Evolutionary conservation across 1,284 basidiomycete species (phyloP).

Genomic region (Cutaneotrichosporon sp.): DNA sequence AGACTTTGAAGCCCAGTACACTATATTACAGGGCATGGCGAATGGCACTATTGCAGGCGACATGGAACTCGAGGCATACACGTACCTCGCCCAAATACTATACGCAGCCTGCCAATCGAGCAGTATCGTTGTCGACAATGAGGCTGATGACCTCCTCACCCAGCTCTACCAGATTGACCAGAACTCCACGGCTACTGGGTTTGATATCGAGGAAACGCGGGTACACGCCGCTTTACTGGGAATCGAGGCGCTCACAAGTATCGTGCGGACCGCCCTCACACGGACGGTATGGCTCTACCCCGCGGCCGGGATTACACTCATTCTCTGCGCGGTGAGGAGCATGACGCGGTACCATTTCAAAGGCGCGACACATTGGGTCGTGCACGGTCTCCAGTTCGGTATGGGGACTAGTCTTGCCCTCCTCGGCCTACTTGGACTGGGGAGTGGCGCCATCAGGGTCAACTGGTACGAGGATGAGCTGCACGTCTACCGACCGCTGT

Average conservation of each 20-base stretch:
- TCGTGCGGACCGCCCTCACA: not conserved
- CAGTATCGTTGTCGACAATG: not conserved
- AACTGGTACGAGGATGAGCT: not conserved
- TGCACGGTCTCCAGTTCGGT: slow-evolving; percentile 23
- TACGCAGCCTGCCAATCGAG: not conserved
- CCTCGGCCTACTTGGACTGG: slow-evolving; percentile 27
- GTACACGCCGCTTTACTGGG: not conserved
- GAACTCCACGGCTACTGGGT: not conserved
- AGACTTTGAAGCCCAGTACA: not conserved
- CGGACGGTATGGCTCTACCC: not conserved
- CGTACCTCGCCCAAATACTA: not conserved
- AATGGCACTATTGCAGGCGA: not conserved
- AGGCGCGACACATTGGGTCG: slow-evolving; percentile 18
- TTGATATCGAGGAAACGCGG: not conserved
- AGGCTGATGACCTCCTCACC: not conserved
- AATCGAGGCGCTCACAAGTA: not conserved
- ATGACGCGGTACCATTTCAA: slow-evolving; percentile 29
- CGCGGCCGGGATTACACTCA: slow-evolving; percentile 23
- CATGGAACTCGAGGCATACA: not conserved
- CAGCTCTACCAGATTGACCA: not conserved
- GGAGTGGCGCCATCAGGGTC: not conserved
- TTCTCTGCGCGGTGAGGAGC: slow-evolving; percentile 30
- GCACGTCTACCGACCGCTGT: not conserved
- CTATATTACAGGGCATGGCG: not conserved
- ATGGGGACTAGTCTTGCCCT: slow-evolving; percentile 25